Evolutionary conservation across 805 yeast genomes (phyloP), one percentile per base, ranked within the genome.

Genomic region (Cyberlindnera amylophila): DNA sequence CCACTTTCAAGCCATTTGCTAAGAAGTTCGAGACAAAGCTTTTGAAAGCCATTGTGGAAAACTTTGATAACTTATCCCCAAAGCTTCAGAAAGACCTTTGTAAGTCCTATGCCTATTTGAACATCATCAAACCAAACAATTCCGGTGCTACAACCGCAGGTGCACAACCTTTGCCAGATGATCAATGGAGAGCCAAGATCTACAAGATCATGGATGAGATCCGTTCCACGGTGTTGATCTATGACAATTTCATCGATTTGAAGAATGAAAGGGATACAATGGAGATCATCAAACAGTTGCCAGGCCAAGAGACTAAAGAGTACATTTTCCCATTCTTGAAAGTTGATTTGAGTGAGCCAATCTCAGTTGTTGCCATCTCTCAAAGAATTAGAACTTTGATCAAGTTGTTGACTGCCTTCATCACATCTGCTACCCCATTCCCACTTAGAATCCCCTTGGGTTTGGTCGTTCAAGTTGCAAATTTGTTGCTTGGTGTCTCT

Each of bases 1-100:
- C 93, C 2, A 83, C 95, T 2, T 86, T 86, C 57, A 76, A 90
- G 61, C 95, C 96, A 12, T 82, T 72, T 64, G 83, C 82, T 4
- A 74, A 78, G 44, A 82, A 79, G 52, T 77, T 75, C 50, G 79
- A 80, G 52, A 61, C 57, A 11, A 72, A 67, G 24, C 61, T 81
- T 24, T 45, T 66, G 9, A 51, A 49, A 6, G 56, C 75, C 45
- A 60, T 71, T 30, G 56, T 45, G 8, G 45, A 49, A 30, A 64
- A 58, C 54, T 72, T 64, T 52, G 55, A 57, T 13, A 66, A 59
- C 36, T 67, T 72, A 46, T 72, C 77, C 24, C 29, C 40, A 0
- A 44, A 52, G 0, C 62, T 81, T 36, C 71, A 75, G 52, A 41
- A 48, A 4, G 56, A 60, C 11, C 66, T 80, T 12, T 70, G 75